These are phyloP conservation scores for Pinus tabuliformis DNA, from an alignment of 75 land plant genomes.

Conservation along the genomic window DNA sequence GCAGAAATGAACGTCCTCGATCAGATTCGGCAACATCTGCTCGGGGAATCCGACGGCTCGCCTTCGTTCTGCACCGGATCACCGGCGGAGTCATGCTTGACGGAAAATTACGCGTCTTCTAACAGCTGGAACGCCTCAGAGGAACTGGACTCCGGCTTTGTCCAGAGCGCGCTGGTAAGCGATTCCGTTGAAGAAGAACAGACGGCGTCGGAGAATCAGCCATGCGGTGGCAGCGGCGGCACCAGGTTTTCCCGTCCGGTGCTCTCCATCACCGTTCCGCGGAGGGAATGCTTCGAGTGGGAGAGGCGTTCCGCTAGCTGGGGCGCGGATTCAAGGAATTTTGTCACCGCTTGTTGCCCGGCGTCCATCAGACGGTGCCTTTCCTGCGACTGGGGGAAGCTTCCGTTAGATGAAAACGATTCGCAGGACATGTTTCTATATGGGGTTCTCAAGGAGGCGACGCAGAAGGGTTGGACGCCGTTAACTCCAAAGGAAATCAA, in stretches of 20 bases:
- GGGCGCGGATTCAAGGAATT: background rate
- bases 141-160: background rate
- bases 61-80: background rate
- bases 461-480: constrained; percentile 21
- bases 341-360: background rate
- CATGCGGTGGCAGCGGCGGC: background rate
- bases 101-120: background rate
- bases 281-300: background rate
- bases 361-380: constrained; percentile 4
- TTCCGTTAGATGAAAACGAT: constrained; percentile 42
- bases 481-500: constrained; percentile 6
- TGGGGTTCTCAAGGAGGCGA: constrained; percentile 28
- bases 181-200: background rate
- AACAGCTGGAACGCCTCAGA: background rate
- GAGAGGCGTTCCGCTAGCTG: background rate
- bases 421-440: constrained; percentile 37
- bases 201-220: background rate
- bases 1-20: constrained; percentile 1
- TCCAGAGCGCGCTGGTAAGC: background rate
- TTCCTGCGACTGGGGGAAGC: constrained; percentile 11
- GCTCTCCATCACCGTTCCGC: constrained; percentile 7
- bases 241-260: background rate
- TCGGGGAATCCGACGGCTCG: background rate
- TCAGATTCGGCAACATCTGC: background rate
- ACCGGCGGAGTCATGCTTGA: constrained; percentile 1